Percentiles rank a stretch among this genome's conserved stretches.
Conservation (phyloP, 306 rosid genomes). For the Canavalia ensiformis region DNA sequence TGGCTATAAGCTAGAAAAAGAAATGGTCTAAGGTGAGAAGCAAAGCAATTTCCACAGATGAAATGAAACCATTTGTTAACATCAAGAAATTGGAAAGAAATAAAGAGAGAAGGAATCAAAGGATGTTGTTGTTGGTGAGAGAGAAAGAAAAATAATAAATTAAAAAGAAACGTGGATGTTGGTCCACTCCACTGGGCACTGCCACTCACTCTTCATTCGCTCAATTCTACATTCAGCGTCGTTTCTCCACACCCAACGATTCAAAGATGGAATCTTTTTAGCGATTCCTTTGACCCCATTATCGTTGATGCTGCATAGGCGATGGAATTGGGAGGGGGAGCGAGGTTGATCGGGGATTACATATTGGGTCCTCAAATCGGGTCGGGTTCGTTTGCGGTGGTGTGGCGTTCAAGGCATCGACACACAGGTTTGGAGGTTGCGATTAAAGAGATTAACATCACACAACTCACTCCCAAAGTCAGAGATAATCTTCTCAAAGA, state of each 20-base stretch:
- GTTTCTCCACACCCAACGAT: background rate
- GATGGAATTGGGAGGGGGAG: constrained; percentile 61
- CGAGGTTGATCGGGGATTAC: constrained; percentile 78
- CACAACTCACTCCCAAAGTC: constrained; percentile 72
- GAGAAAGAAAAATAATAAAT: background rate
- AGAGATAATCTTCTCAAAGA: constrained; percentile 78
- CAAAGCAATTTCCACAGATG: constrained; percentile 2
- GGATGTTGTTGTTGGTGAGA: background rate
- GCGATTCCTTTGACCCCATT: background rate
- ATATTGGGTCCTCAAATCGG: constrained; percentile 80
- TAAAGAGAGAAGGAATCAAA: background rate
- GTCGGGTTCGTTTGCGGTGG: constrained; percentile 93
- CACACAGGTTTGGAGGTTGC: constrained; percentile 81
- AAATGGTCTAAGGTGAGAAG: background rate
- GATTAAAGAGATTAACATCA: constrained; percentile 81
- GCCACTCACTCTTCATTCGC: background rate
- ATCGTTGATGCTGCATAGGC: background rate
- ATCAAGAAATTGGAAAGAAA: background rate
- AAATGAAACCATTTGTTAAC: background rate
- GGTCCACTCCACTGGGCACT: background rate
- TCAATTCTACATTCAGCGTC: background rate
- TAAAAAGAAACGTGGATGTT: background rate
- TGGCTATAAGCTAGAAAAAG: no score
- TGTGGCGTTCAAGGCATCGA: constrained; percentile 81
- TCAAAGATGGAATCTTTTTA: constrained; percentile 39